A percentile compares a stretch with the other conserved stretches of the same genome.
Evolutionary conservation across 345 rosid genomes (phyloP).

Genomic region (Hirschfeldia incana): DNA sequence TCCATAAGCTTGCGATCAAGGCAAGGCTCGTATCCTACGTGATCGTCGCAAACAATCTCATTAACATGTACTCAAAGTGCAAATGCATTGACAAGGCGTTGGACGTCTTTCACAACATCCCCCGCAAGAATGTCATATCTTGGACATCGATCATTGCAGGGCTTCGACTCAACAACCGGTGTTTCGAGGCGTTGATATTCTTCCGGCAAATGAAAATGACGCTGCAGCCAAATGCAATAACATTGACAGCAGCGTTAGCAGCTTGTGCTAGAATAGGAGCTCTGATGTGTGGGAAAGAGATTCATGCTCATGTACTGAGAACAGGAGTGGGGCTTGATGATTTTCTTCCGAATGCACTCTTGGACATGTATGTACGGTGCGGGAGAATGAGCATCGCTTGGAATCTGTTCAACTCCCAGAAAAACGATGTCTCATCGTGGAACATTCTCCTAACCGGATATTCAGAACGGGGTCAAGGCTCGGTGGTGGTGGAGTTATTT

Average conservation of each 20-base stretch:
- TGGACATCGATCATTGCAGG: slow-evolving; percentile 82
- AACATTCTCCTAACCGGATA: slow-evolving; percentile 74
- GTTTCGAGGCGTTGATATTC: slow-evolving; percentile 73
- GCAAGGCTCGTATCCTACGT: slow-evolving; percentile 54
- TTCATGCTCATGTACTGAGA: slow-evolving; percentile 68
- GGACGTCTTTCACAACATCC: slow-evolving; percentile 64
- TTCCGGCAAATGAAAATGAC: slow-evolving; percentile 62
- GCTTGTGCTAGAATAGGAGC: slow-evolving; percentile 89
- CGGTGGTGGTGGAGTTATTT: slow-evolving; percentile 57
- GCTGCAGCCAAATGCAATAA: slow-evolving; percentile 62
- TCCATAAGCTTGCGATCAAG: slow-evolving; percentile 64
- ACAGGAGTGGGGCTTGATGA: slow-evolving; percentile 55
- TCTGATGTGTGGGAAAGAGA: slow-evolving; percentile 75
- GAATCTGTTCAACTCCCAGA: slow-evolving; percentile 59
- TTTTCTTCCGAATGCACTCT: slow-evolving; percentile 64
- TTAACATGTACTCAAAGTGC: slow-evolving; percentile 89
- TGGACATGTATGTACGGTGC: slow-evolving; percentile 82
- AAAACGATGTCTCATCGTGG: slow-evolving; percentile 73
- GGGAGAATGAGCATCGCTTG: slow-evolving; percentile 66
- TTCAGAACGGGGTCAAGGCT: slow-evolving; percentile 67
- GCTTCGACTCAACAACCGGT: slow-evolving; percentile 68
- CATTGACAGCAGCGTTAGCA: slow-evolving; percentile 69
- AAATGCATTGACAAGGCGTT: slow-evolving; percentile 62
- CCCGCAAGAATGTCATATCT: slow-evolving; percentile 71
- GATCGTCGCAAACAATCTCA: slow-evolving; percentile 65